phyloP scores from a whole-genome alignment of 192 early-diverging fungal species.

The Gorgonomyces haynaldii region DNA sequence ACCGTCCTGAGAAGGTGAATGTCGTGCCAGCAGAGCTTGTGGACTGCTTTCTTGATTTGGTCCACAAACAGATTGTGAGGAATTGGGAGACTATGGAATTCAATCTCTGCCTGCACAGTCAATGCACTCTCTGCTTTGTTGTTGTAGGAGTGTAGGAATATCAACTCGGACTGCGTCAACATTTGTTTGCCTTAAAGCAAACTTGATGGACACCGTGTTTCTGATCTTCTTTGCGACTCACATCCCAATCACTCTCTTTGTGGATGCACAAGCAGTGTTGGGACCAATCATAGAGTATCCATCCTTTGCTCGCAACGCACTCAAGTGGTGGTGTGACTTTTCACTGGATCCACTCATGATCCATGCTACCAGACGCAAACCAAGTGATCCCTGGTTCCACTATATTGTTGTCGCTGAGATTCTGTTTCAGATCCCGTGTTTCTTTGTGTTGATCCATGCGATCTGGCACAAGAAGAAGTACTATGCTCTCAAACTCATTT shows the following conservation, averaged over 20 bases:
- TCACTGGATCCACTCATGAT: constrained; percentile 57
- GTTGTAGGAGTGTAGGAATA: no score
- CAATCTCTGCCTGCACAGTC: no score
- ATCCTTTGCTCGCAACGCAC: constrained; percentile 24
- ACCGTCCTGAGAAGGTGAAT: no score
- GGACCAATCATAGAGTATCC: no score
- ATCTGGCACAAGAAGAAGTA: constrained; percentile 37
- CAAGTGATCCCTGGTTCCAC: constrained; percentile 49
- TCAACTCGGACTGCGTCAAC: no score
- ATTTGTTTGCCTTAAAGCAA: no score
- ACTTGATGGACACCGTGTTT: constrained; percentile 49
- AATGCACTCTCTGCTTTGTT: no score
- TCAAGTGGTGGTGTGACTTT: constrained; percentile 23
- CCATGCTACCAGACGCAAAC: constrained; percentile 14
- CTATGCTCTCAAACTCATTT: constrained; percentile 24
- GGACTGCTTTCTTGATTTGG: no score
- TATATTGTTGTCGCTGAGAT: constrained; percentile 50
- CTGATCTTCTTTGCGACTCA: constrained; percentile 58
- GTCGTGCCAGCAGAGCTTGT: no score
- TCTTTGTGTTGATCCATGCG: constrained; percentile 46
- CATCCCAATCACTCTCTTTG: constrained; percentile 53
- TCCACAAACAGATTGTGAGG: no score
- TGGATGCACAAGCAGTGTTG: constrained; percentile 48
- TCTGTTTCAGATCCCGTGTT: constrained; percentile 56
- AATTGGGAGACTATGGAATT: no score